These are phyloP conservation scores for Durotheca rogersii DNA, from an alignment of 495 filamentous ascomycete species.

Conservation along the genomic window DNA sequence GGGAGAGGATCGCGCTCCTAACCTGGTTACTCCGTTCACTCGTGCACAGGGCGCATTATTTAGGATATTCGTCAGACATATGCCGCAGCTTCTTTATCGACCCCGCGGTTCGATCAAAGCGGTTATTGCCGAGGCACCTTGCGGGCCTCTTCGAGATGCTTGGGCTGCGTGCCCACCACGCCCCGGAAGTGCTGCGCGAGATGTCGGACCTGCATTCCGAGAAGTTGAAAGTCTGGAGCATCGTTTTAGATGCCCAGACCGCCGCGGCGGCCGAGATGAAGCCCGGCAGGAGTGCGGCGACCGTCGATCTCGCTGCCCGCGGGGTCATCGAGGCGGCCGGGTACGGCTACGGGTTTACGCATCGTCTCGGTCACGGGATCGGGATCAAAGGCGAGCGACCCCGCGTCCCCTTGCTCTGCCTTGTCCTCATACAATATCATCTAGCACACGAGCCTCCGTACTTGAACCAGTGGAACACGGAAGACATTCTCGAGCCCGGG, in stretches of 20 bases:
- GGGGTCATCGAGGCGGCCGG: constrained; percentile 52
- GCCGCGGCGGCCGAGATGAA: constrained; percentile 44
- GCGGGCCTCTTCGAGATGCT: neutral
- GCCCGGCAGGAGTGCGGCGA: constrained; percentile 49
- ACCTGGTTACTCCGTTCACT: too few relatives aligned
- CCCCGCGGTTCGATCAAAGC: neutral
- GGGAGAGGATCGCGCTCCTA: too few relatives aligned
- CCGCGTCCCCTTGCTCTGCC: too few relatives aligned
- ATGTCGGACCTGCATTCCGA: constrained; percentile 35
- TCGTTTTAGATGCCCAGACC: constrained; percentile 54
- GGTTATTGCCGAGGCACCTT: neutral
- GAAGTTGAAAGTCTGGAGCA: constrained; percentile 54
- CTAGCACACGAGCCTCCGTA: constrained; percentile 57
- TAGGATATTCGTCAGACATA: constrained; percentile 59
- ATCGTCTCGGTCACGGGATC: constrained; percentile 58
- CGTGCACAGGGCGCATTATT: constrained; percentile 49
- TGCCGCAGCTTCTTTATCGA: constrained; percentile 56
- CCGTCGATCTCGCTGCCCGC: constrained; percentile 55
- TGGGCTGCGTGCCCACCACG: neutral
- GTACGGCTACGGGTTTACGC: constrained; percentile 55
- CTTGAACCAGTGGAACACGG: constrained; percentile 55
- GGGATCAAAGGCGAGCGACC: constrained; percentile 57
- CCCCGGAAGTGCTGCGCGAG: neutral
- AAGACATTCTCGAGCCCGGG: constrained; percentile 42
- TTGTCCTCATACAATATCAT: too few relatives aligned